Evolutionary conservation across 192 early-diverging fungal genomes (phyloP), one percentile per base, ranked within the genome.

Genomic region (Backusella macrospora): DNA sequence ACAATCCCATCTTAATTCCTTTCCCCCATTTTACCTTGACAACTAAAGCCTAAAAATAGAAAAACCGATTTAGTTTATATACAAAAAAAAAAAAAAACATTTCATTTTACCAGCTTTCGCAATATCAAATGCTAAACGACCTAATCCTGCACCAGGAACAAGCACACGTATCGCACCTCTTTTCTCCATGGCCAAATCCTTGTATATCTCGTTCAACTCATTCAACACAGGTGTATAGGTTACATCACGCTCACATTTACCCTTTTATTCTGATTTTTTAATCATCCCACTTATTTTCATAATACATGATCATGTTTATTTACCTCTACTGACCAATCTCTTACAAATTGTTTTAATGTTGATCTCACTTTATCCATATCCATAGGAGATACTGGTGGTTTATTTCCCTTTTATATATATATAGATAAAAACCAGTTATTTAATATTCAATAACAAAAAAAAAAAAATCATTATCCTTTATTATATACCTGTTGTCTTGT

Each of bases 121-220:
- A 77, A 97, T 93, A 48, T 99, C 98, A 76, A 87, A 97, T 1
- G 93, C 93, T 66, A 99, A 84, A 42, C 98, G 83, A n/a, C 96
- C 98, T 15, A 99, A 80, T 37, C 98, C 98, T 59, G 98, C 97
- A 9, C 98, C 98, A 10, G 98, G 98, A 26, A 97, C 94, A 40
- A 99, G 86, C 4, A 98, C 91, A 12, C 81, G 80, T 29, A 96
- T 77, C 0, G 55, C 29, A 6, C 90, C 93, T 40, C 91, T 73
- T 29, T 66, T 6, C n/a, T 65, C 45, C 18, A 23, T 38, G n/a
- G 34, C 9, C 23, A 92, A 37, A 21, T 86, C 64, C 26, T 70
- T 63, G 70, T 83, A 98, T 44, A 86, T 79, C 2, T 59, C 65
- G 63, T 94, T 84, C 29, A 99, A 81, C 10, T 87, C 88, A 14